phyloP scores from a whole-genome alignment of 257 asterid genomes.

The Solanum medicagineum region DNA sequence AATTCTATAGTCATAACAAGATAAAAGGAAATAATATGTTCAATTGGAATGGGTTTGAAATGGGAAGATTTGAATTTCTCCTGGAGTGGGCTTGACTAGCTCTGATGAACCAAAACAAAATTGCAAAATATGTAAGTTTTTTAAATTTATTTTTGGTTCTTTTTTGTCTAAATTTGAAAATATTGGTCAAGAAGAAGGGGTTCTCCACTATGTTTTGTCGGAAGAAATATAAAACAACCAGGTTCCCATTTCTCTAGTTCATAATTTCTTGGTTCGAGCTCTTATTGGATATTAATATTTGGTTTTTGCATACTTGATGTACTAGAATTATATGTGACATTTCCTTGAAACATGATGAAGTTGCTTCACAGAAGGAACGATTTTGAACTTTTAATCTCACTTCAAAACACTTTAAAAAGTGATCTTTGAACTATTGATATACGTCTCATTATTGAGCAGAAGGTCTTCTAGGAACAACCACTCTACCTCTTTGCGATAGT shows the following conservation, averaged over 20 bases:
- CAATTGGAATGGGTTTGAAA: background rate
- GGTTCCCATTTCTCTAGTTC: background rate
- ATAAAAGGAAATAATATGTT: background rate
- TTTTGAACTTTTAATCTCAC: background rate
- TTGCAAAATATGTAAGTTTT: background rate
- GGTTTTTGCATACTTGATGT: background rate
- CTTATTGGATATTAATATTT: background rate
- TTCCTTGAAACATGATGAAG: background rate
- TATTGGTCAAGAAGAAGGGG: slow-evolving; percentile 1
- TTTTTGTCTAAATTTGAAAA: background rate
- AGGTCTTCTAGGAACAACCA: no score
- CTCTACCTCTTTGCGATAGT: no score
- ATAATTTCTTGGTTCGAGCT: background rate
- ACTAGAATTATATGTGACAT: background rate
- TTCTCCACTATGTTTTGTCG: slow-evolving; percentile 1
- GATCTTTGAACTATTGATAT: background rate
- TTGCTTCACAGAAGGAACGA: background rate
- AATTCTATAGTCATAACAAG: no score
- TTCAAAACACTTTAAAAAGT: background rate
- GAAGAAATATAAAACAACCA: background rate
- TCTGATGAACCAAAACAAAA: background rate
- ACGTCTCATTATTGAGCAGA: no score
- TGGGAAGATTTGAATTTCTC: background rate
- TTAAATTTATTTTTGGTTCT: background rate
- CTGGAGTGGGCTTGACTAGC: background rate